Base-by-base conservation (phyloP, 192 early-diverging fungal genomes). In the Entophlyctis luteolus region DNA sequence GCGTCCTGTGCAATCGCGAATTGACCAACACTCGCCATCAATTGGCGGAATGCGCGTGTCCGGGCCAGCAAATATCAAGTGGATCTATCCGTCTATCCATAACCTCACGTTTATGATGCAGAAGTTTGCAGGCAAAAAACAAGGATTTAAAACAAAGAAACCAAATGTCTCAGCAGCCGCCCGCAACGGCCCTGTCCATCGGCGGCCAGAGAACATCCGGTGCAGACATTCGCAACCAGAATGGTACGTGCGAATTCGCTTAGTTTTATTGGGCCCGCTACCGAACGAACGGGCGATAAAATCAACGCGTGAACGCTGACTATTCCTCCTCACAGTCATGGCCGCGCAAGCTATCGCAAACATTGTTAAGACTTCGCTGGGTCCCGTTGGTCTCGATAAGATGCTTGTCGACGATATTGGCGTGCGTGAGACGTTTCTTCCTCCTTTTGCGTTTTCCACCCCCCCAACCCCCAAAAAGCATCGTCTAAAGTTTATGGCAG, bases 331-430 rank as follows among this genome's bases (percentile, higher is more conserved):
- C 22, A 4, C 83, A 99, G 96, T 99, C 31, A 81, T 98, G 74
- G 95, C 97, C 32, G 95, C 91, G 14, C 73, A 88, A 46, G 90
- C 97, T 25, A 94, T 99, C 70, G 91, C 95, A 62, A 99, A 99
- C 72, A 95, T 99, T 73, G 92, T 99, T 52, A 97, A 97, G 82
- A 91, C 87, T n/a, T 98, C 95, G 29, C 81, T 99, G 42, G 97
- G 97, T 16, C 97, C 97, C 31, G 97, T 99, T 56, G 97, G 97
- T 18, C 84, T 99, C 38, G 97, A 99, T 79, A 99, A 99, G 83
- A 99, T 99, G 97, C 75, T 99, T 54, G 97, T 99, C 16, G 95
- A 99, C 77, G 97, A 99, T 70, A 94, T 99, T 78, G 97, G 97
- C 56, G 91, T 93, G 84, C 32, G 68, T 65, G 33, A 28, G 27